Conservation (phyloP, 345 rosid genomes). For the Ceriops decandra region DNA sequence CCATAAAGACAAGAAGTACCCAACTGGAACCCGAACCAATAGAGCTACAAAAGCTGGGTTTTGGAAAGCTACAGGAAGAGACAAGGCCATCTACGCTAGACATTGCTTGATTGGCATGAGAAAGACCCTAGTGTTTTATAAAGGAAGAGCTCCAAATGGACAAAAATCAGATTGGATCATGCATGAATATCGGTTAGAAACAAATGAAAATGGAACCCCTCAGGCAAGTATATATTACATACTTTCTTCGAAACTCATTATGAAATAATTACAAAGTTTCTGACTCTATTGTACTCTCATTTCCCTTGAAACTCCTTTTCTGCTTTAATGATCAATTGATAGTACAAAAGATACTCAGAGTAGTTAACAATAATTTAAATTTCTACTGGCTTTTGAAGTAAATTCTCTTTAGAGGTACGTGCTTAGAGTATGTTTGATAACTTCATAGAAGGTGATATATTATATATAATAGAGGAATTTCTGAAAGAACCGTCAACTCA, state of each 20-base stretch:
- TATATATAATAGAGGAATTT: too few relatives aligned
- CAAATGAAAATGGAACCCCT: conserved; percentile 79
- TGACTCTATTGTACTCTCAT: too few relatives aligned
- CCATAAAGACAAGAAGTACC: conserved; percentile 97
- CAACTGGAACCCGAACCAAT: conserved; percentile 95
- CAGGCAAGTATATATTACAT: conserved; percentile 49
- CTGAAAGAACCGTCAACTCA: too few relatives aligned
- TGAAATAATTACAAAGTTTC: too few relatives aligned
- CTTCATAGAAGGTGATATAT: too few relatives aligned
- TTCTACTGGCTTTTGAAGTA: too few relatives aligned
- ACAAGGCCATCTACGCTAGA: conserved; percentile 74
- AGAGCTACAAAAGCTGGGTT: conserved; percentile 96
- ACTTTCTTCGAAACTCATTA: not conserved
- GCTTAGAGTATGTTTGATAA: too few relatives aligned
- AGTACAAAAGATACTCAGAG: too few relatives aligned
- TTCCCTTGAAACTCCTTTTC: too few relatives aligned
- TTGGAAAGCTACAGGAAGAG: conserved; percentile 99
- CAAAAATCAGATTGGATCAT: conserved; percentile 95
- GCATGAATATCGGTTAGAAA: conserved; percentile 95
- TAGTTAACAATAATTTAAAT: too few relatives aligned
- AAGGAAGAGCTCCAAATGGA: conserved; percentile 96
- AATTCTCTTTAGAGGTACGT: too few relatives aligned
- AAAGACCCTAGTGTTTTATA: conserved; percentile 89
- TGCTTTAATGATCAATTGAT: too few relatives aligned
- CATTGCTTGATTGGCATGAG: conserved; percentile 88